Evolutionary conservation across 1,284 basidiomycete species (phyloP).

Genomic region (Psilocybe mexicana): DNA sequence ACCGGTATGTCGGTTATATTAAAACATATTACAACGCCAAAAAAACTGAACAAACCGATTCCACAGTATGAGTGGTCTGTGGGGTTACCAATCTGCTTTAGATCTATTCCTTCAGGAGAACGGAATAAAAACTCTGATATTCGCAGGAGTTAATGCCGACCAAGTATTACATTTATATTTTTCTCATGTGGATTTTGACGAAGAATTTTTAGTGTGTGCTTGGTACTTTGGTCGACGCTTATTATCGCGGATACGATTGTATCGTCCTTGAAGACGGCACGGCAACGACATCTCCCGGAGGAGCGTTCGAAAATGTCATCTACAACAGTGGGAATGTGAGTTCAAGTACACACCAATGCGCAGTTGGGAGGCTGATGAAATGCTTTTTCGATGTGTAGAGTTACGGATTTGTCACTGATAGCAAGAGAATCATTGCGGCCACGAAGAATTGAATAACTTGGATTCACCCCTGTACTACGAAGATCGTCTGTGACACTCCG

Average conservation of each 20-base stretch:
- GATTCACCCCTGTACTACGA: not conserved
- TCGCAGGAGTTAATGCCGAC: slow-evolving; percentile 69
- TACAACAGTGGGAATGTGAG: slow-evolving; percentile 58
- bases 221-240: slow-evolving; percentile 64
- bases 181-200: slow-evolving; percentile 6
- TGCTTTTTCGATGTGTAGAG: slow-evolving; percentile 34
- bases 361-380: slow-evolving; percentile 8
- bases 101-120: slow-evolving; percentile 64
- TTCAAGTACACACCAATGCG: slow-evolving; percentile 7
- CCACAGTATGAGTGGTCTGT: slow-evolving; percentile 64
- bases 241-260: slow-evolving; percentile 64
- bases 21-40: no score
- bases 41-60: not conserved
- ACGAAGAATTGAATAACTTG: slow-evolving; percentile 12
- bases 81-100: slow-evolving; percentile 60
- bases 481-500: not conserved
- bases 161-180: slow-evolving; percentile 41
- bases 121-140: slow-evolving; percentile 61
- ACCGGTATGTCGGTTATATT: slow-evolving; percentile 41
- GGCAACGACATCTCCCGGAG: slow-evolving; percentile 61
- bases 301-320: slow-evolving; percentile 59
- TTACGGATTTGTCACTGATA: slow-evolving; percentile 64
- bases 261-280: slow-evolving; percentile 57
- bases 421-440: slow-evolving; percentile 37
- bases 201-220: slow-evolving; percentile 52